Evolutionary conservation across 805 yeast genomes (phyloP).

Genomic region (Candida ascalaphidarum): DNA sequence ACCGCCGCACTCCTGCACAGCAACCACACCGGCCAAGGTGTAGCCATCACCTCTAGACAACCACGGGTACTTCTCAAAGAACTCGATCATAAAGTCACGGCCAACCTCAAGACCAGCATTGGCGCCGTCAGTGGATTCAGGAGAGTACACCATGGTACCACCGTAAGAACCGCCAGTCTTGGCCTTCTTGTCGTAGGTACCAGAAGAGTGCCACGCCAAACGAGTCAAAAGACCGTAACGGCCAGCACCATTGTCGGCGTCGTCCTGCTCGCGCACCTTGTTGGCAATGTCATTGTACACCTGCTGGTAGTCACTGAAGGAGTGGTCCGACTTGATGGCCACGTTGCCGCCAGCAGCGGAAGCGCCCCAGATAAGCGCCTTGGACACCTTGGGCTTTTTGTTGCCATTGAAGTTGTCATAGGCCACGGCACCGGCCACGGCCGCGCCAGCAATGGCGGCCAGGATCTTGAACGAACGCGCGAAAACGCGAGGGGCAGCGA

Average conservation of each 20-base stretch:
- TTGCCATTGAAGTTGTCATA: constrained; percentile 10
- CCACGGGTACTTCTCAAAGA: constrained; percentile 50
- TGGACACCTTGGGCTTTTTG: constrained; percentile 4
- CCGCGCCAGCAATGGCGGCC: constrained; percentile 7
- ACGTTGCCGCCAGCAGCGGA: constrained; percentile 8
- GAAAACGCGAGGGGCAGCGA: neutral
- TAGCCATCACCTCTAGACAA: constrained; percentile 60
- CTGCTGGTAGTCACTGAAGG: constrained; percentile 48
- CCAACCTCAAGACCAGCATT: constrained; percentile 47
- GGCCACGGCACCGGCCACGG: constrained; percentile 16
- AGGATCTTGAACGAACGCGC: neutral
- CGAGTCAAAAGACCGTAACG: constrained; percentile 28
- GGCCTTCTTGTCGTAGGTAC: constrained; percentile 19
- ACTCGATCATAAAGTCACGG: constrained; percentile 46
- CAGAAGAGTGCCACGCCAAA: constrained; percentile 32
- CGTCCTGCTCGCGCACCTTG: constrained; percentile 26
- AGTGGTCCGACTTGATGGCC: constrained; percentile 25
- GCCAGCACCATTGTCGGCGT: constrained; percentile 28
- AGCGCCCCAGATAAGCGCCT: neutral
- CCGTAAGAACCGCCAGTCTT: constrained; percentile 28
- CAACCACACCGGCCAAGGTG: constrained; percentile 64
- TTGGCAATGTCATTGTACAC: constrained; percentile 69
- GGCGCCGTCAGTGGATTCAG: constrained; percentile 46
- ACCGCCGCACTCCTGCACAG: constrained; percentile 57
- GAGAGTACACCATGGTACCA: constrained; percentile 29